Evolutionary conservation across 1,139 yeast genomes (phyloP).

Genomic region (Candida gigantensis): DNA sequence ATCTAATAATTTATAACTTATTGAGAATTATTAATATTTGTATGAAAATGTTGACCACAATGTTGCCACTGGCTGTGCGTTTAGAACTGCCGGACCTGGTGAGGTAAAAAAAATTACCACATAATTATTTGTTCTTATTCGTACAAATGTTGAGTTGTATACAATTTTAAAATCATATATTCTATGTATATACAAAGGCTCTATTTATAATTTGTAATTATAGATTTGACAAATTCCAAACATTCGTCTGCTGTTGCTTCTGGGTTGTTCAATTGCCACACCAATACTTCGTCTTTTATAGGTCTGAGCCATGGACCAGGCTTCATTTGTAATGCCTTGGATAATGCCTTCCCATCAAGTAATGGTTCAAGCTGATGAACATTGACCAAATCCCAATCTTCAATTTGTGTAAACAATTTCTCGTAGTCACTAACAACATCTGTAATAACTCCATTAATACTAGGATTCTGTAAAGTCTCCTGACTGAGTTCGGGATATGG

Average conservation of each 20-base stretch:
- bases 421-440: slow-evolving; percentile 31
- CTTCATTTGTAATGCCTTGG: slow-evolving; percentile 50
- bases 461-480: slow-evolving; percentile 8
- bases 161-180: background rate
- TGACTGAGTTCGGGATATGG: slow-evolving; percentile 10
- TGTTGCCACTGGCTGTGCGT: too few relatives aligned
- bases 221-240: slow-evolving; percentile 41
- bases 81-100: too few relatives aligned
- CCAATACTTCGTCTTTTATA: slow-evolving; percentile 54
- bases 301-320: slow-evolving; percentile 86
- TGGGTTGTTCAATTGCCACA: slow-evolving; percentile 80
- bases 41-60: too few relatives aligned
- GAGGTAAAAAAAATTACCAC: too few relatives aligned
- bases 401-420: slow-evolving; percentile 27
- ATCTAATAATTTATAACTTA: too few relatives aligned
- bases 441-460: slow-evolving; percentile 9
- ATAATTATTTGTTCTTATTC: too few relatives aligned
- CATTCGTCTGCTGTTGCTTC: slow-evolving; percentile 53
- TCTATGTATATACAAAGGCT: background rate
- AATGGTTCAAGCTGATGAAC: slow-evolving; percentile 53
- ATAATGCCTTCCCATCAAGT: slow-evolving; percentile 69
- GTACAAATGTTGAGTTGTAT: too few relatives aligned
- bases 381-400: slow-evolving; percentile 33
- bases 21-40: too few relatives aligned
- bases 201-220: slow-evolving; percentile 10